Conservation (phyloP, 2,329 filamentous ascomycete genomes). For the Claviceps sp. region DNA sequence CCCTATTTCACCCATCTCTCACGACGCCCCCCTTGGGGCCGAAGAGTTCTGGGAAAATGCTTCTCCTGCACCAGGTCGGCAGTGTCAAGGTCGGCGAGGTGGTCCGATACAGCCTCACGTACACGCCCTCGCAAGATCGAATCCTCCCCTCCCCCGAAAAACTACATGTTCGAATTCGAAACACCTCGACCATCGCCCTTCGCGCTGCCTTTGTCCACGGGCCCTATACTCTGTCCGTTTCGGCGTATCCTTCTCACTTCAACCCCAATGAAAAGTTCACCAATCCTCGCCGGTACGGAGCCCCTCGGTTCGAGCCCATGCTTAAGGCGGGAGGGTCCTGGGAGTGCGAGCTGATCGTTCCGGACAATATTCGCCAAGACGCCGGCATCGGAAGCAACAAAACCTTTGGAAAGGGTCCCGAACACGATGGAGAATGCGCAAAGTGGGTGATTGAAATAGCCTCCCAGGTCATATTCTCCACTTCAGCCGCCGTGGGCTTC, state of each 20-base stretch:
- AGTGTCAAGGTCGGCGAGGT: conserved; percentile 91
- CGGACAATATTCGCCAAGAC: conserved; percentile 58
- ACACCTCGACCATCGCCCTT: conserved; percentile 78
- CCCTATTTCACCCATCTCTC: background rate
- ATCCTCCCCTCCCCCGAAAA: conserved; percentile 74
- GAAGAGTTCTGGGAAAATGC: conserved; percentile 39
- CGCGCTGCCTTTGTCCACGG: conserved; percentile 94
- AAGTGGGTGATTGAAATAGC: conserved; percentile 86
- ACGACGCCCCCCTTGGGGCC: background rate
- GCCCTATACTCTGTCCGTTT: conserved; percentile 79
- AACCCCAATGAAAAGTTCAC: conserved; percentile 69
- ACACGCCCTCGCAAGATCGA: conserved; percentile 76
- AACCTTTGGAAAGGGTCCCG: conserved; percentile 30
- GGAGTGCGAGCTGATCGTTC: conserved; percentile 67
- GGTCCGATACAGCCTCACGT: conserved; percentile 81
- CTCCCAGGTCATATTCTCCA: conserved; percentile 89
- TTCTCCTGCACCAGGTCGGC: conserved; percentile 81
- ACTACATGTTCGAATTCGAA: conserved; percentile 79
- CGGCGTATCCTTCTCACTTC: conserved; percentile 73
- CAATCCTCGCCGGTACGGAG: conserved; percentile 54
- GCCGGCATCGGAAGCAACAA: conserved; percentile 36
- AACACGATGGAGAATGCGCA: conserved; percentile 41
- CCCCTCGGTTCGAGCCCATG: conserved; percentile 89
- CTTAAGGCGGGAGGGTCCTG: conserved; percentile 87
- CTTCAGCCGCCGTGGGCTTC: conserved; percentile 73